Percentiles rank a stretch among this genome's conserved stretches.
These are phyloP conservation scores for Leccinum variicolor DNA, from an alignment of 768 basidiomycete species.

Conservation along the genomic window DNA sequence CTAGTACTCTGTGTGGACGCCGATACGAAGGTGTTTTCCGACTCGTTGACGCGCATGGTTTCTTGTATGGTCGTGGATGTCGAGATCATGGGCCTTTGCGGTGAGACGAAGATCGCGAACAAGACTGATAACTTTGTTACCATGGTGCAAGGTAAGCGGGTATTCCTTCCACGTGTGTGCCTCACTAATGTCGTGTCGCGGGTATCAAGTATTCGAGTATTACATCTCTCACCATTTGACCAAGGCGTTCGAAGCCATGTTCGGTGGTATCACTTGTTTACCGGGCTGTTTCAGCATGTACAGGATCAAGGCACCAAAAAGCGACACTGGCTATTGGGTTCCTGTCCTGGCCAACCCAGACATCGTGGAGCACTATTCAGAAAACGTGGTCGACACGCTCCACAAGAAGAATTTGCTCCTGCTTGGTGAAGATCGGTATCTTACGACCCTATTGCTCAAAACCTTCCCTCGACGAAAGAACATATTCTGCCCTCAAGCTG, in stretches of 20 bases:
- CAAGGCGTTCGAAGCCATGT: constrained; percentile 99
- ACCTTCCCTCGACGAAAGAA: constrained; percentile 99
- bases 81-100: constrained; percentile 99
- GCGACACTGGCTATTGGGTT: constrained; percentile 94
- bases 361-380: constrained; percentile 97
- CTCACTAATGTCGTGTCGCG: constrained; percentile 4
- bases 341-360: constrained; percentile 98
- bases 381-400: constrained; percentile 97
- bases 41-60: constrained; percentile 93
- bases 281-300: constrained; percentile 99
- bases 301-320: constrained; percentile 99
- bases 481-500: constrained; percentile 97
- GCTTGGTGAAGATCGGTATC: constrained; percentile 98
- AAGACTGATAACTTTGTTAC: constrained; percentile 98
- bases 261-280: constrained; percentile 98
- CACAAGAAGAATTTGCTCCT: constrained; percentile 99
- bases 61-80: constrained; percentile 95
- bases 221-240: constrained; percentile 99
- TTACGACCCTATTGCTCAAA: constrained; percentile 96
- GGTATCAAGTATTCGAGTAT: constrained; percentile 87
- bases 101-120: constrained; percentile 99
- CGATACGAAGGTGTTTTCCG: constrained; percentile 98
- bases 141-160: constrained; percentile 93
- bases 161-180: neutral
- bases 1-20: constrained; percentile 95